Evolutionary conservation across 352 stramenopile species (phyloP).

Genomic region (Globisporangium recalcitrans): DNA sequence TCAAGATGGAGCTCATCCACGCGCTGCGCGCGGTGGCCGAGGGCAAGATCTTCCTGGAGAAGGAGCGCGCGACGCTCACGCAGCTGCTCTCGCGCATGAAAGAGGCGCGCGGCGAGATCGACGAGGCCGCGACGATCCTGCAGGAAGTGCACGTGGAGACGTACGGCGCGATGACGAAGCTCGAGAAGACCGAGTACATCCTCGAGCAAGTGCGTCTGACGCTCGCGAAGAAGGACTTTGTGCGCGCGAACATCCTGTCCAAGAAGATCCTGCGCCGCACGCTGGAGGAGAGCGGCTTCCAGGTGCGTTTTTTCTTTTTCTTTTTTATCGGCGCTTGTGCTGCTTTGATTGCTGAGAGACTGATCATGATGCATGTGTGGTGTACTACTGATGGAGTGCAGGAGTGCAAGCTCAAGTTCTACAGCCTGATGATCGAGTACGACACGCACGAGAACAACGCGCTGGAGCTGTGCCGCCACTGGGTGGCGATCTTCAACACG

Average conservation of each 20-base stretch:
- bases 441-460: conserved; percentile 95
- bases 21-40: conserved; percentile 92
- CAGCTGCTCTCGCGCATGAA: conserved; percentile 91
- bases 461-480: conserved; percentile 90
- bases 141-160: conserved; percentile 99
- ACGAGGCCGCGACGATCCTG: conserved; percentile 91
- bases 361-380: background rate
- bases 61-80: conserved; percentile 92
- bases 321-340: background rate
- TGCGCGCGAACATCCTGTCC: conserved; percentile 94
- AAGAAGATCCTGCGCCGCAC: conserved; percentile 96
- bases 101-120: conserved; percentile 90
- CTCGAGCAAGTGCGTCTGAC: conserved; percentile 97
- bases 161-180: conserved; percentile 96
- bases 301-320: conserved; percentile 22
- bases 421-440: conserved; percentile 94
- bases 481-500: conserved; percentile 81
- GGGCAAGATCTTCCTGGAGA: conserved; percentile 98
- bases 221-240: conserved; percentile 95
- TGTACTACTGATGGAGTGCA: conserved; percentile 8
- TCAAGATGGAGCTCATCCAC: conserved; percentile 92
- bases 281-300: conserved; percentile 92
- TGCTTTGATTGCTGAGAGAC: background rate
- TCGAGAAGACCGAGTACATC: conserved; percentile 99
- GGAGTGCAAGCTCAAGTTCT: conserved; percentile 96